Conservation (phyloP, 2,329 filamentous ascomycete species). For the Acephala macrosclerotiorum region DNA sequence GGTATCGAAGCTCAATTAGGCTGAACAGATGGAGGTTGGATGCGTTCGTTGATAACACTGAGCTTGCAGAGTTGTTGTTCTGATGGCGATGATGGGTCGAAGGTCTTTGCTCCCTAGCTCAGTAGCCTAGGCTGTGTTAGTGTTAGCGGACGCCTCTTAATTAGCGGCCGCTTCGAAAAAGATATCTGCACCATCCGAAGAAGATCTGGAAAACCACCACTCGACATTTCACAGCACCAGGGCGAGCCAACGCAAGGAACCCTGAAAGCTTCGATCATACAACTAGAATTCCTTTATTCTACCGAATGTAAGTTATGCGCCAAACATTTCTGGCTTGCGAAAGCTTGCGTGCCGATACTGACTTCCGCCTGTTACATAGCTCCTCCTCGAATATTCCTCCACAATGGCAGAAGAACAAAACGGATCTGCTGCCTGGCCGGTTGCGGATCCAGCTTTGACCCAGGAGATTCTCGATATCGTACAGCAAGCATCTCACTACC, state of each 20-base stretch:
- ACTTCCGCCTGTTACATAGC: slow-evolving; percentile 13
- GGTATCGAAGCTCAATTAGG: slow-evolving; percentile 33
- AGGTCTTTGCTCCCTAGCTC: slow-evolving; percentile 21
- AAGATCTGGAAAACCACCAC: slow-evolving; percentile 14
- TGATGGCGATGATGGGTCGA: slow-evolving; percentile 37
- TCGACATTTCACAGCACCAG: slow-evolving; percentile 46
- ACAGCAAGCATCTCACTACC: slow-evolving; percentile 53
- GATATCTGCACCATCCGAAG: slow-evolving; percentile 9
- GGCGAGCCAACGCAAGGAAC: slow-evolving; percentile 70
- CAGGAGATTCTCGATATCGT: slow-evolving; percentile 85
- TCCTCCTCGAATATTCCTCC: slow-evolving; percentile 17
- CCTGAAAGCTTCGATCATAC: slow-evolving; percentile 47
- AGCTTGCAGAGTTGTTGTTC: slow-evolving; percentile 38
- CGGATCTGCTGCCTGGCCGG: slow-evolving; percentile 64
- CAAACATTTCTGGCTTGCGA: neutral
- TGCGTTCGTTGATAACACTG: slow-evolving; percentile 36
- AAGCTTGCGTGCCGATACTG: slow-evolving; percentile 10
- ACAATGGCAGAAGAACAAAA: slow-evolving; percentile 46
- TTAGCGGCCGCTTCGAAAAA: slow-evolving; percentile 9
- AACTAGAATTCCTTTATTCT: slow-evolving; percentile 10
- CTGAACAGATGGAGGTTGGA: slow-evolving; percentile 37
- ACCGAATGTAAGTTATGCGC: slow-evolving; percentile 20
- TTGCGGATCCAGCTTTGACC: slow-evolving; percentile 76
- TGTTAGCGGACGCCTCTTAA: slow-evolving; percentile 11
- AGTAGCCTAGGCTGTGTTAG: neutral